Evolutionary conservation across 202 grass and related monocot genomes (phyloP).

Genomic region (Elaeis oleifera): DNA sequence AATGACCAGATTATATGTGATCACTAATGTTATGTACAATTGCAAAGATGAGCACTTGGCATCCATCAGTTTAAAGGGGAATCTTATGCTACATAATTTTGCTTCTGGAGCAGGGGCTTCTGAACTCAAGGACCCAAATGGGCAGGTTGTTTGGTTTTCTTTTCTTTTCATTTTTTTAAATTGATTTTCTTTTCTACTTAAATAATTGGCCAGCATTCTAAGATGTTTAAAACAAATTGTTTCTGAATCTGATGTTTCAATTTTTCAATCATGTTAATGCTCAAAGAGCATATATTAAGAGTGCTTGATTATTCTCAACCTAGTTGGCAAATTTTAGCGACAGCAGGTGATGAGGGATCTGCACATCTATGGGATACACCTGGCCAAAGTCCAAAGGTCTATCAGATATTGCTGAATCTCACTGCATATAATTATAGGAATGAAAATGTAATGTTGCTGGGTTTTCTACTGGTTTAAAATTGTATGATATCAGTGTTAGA

Average conservation of each 20-base stretch:
- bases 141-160: conserved; percentile 44
- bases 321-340: conserved; percentile 73
- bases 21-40: no score
- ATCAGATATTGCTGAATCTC: conserved; percentile 2
- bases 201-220: no score
- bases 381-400: conserved; percentile 71
- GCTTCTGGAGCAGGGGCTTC: conserved; percentile 79
- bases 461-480: no score
- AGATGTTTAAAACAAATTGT: no score
- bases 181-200: neutral
- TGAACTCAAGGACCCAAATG: conserved; percentile 94
- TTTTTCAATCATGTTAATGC: conserved; percentile 26
- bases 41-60: no score
- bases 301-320: conserved; percentile 86
- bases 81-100: conserved; percentile 98
- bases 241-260: conserved; percentile 4
- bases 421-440: neutral
- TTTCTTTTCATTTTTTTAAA: neutral
- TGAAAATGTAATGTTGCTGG: no score
- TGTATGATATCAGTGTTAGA: no score
- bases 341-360: conserved; percentile 93
- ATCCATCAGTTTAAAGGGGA: conserved; percentile 61
- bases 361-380: conserved; percentile 98
- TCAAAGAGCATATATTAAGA: conserved; percentile 71
- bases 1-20: no score